A percentile compares a stretch with the other conserved stretches of the same genome.
These are phyloP conservation scores for Carex myosuroides DNA, from an alignment of 176 grass and related monocot genomes.

Conservation along the genomic window DNA sequence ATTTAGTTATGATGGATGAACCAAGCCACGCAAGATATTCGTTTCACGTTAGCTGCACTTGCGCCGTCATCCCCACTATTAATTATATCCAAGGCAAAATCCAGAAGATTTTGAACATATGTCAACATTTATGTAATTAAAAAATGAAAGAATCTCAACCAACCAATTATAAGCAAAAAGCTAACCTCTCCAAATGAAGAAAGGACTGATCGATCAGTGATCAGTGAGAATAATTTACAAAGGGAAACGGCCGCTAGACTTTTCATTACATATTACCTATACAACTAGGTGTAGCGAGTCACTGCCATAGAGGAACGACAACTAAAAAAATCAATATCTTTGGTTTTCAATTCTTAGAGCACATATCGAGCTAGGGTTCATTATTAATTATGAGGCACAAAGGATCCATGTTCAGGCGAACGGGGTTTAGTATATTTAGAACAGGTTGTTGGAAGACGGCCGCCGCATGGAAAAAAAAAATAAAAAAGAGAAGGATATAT, in stretches of 20 bases:
- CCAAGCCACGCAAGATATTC: not conserved
- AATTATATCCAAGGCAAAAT: not conserved
- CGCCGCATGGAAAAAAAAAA: constrained; percentile 1
- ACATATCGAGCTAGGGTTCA: too few relatives aligned
- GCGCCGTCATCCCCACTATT: not conserved
- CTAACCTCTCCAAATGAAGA: constrained; percentile 11
- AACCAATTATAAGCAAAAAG: not conserved
- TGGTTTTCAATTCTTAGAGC: not conserved
- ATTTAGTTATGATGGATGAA: not conserved
- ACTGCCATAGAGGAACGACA: not conserved
- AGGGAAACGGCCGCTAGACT: not conserved
- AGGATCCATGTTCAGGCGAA: not conserved
- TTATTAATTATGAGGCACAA: not conserved
- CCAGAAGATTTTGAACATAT: not conserved
- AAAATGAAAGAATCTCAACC: not conserved
- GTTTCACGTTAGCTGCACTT: not conserved
- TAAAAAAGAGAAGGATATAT: too few relatives aligned
- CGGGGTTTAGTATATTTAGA: not conserved
- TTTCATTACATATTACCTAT: not conserved
- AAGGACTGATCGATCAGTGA: not conserved
- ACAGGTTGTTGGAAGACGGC: constrained; percentile 4
- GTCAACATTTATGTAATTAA: not conserved
- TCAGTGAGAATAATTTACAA: not conserved
- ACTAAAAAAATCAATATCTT: not conserved
- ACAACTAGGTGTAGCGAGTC: not conserved